Evolutionary conservation across 495 filamentous ascomycete species (phyloP).

Genomic region (Penicillium canescens): DNA sequence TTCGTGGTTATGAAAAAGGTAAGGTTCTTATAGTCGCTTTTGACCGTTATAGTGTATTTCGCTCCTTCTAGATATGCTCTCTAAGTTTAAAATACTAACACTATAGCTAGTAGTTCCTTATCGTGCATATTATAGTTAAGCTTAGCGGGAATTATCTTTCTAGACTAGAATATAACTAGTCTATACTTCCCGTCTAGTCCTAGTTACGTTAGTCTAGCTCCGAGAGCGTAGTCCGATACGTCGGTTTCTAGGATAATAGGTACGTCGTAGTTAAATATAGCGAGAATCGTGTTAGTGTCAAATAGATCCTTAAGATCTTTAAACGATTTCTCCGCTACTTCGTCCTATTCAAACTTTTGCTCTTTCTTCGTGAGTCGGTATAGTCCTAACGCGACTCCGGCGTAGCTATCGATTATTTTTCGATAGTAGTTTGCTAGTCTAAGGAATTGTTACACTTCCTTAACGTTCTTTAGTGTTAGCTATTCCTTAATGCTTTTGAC

Average conservation of each 20-base stretch:
- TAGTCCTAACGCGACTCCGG: background rate
- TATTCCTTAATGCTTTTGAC: slow-evolving; percentile 9
- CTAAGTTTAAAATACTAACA: slow-evolving; percentile 28
- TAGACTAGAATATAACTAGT: slow-evolving; percentile 25
- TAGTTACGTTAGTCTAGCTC: slow-evolving; percentile 9
- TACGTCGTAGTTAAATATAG: slow-evolving; percentile 7
- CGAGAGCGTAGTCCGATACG: background rate
- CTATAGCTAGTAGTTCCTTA: slow-evolving; percentile 29
- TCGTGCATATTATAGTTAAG: slow-evolving; percentile 34
- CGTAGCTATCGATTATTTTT: slow-evolving; percentile 11
- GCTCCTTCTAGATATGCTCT: slow-evolving; percentile 20
- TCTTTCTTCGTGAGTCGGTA: slow-evolving; percentile 12
- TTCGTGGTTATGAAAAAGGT: slow-evolving; percentile 18
- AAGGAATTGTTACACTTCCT: slow-evolving; percentile 12
- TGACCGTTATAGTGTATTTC: slow-evolving; percentile 11
- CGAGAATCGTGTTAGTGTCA: background rate
- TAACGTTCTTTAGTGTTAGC: slow-evolving; percentile 5
- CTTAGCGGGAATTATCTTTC: slow-evolving; percentile 23
- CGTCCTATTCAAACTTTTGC: slow-evolving; percentile 4
- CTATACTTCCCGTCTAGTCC: background rate
- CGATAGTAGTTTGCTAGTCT: slow-evolving; percentile 15
- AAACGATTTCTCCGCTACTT: slow-evolving; percentile 6
- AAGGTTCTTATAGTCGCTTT: slow-evolving; percentile 22
- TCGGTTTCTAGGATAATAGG: slow-evolving; percentile 15
- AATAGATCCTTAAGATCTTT: slow-evolving; percentile 8